phyloP scores from a whole-genome alignment of 2,329 filamentous ascomycete species.

The Trichoderma polysporum region DNA sequence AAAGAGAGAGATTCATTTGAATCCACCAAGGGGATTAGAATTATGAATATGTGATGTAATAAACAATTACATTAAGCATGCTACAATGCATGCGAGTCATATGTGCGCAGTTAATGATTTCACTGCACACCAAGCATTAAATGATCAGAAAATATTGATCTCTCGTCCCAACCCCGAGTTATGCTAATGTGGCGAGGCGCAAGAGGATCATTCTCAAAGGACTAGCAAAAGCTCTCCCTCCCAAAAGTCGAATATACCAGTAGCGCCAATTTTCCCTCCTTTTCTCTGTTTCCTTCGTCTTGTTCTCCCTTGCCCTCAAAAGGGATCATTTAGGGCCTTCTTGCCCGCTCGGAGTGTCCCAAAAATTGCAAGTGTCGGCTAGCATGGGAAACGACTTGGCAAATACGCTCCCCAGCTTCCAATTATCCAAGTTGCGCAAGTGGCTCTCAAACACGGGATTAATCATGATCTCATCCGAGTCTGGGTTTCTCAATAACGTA shows the following conservation, averaged over 20 bases:
- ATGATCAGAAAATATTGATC: neutral
- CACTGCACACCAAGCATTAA: neutral
- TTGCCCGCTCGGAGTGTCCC: neutral
- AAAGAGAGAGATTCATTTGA: neutral
- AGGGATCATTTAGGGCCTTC: neutral
- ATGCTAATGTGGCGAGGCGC: neutral
- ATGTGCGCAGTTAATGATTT: neutral
- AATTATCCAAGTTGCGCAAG: conserved; percentile 72
- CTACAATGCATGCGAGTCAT: neutral
- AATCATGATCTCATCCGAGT: conserved; percentile 67
- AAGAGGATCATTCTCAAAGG: neutral
- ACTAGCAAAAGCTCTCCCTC: neutral
- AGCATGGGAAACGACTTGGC: conserved; percentile 59
- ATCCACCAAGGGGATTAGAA: neutral
- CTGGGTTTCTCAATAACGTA: conserved; percentile 60
- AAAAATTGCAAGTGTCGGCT: conserved; percentile 13
- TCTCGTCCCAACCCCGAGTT: neutral
- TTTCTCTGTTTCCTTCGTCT: neutral
- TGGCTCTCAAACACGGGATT: conserved; percentile 87
- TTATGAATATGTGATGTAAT: neutral
- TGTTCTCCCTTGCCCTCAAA: neutral
- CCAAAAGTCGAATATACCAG: neutral
- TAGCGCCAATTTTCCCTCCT: neutral
- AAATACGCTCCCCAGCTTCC: conserved; percentile 74
- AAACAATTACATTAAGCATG: neutral